Conservation (phyloP, 352 stramenopile species). For the Hyaloperonospora arabidopsidis region DNA sequence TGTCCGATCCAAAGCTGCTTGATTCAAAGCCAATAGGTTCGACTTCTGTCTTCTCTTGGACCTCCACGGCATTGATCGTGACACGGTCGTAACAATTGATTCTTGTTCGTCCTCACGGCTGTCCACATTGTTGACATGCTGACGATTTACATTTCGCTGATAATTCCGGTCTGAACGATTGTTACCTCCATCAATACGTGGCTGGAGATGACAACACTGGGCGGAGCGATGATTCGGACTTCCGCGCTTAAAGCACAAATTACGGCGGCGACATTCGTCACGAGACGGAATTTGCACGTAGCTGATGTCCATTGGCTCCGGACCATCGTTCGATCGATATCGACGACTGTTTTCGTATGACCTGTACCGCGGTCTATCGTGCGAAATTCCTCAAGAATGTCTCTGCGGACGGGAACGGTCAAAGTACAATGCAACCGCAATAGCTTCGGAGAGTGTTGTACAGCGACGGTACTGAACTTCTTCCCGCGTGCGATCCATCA, state of each 20-base stretch:
- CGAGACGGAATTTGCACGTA: conserved; percentile 8
- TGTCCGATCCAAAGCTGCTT: not conserved
- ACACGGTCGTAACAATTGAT: not conserved
- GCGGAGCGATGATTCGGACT: conserved; percentile 1
- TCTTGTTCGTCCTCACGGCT: conserved; percentile 1
- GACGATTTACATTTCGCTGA: not conserved
- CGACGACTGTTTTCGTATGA: conserved; percentile 7
- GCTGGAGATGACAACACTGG: not conserved
- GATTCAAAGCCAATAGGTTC: not conserved
- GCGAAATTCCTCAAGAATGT: no score
- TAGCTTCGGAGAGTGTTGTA: no score
- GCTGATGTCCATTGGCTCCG: conserved; percentile 13
- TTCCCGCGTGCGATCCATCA: not conserved
- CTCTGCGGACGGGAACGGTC: no score
- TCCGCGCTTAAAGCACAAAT: conserved; percentile 5
- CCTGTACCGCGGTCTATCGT: conserved; percentile 6
- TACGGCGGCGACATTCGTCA: conserved; percentile 10
- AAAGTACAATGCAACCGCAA: no score
- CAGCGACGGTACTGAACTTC: no score
- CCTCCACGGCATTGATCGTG: not conserved
- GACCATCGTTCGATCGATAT: conserved; percentile 3
- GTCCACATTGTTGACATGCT: conserved; percentile 2
- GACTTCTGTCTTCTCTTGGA: conserved; percentile 1
- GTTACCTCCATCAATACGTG: not conserved
- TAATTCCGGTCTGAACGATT: conserved; percentile 2